Conservation (phyloP, 345 rosid species). For the Ricinus communis region DNA sequence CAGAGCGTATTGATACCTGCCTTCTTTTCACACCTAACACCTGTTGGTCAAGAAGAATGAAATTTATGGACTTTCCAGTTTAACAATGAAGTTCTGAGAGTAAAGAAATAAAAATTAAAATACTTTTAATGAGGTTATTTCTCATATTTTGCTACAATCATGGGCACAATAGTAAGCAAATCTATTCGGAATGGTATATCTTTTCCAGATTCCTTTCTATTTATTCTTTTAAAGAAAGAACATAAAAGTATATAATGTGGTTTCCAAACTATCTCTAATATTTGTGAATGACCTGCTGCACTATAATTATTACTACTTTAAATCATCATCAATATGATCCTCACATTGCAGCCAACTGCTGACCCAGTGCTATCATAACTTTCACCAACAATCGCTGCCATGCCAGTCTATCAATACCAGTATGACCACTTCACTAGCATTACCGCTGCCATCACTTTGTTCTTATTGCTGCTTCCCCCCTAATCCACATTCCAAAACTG, state of each 20-base stretch:
- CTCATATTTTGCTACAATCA: neutral
- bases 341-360: neutral
- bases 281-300: neutral
- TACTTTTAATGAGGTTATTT: no score
- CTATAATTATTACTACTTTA: neutral
- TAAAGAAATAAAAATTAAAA: no score
- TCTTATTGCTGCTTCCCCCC: neutral
- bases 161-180: neutral
- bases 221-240: no score
- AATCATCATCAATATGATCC: neutral
- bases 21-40: constrained; percentile 82
- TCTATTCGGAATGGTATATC: neutral
- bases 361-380: neutral
- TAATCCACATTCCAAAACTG: neutral
- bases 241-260: neutral
- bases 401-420: neutral
- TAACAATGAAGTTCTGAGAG: neutral
- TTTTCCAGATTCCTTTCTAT: neutral
- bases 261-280: neutral
- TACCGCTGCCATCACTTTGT: neutral
- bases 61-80: neutral
- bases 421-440: neutral
- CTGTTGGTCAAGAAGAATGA: constrained; percentile 32
- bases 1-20: constrained; percentile 75
- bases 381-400: neutral